phyloP scores from a whole-genome alignment of 1,139 yeast genomes.

The Casaregolazyma suthepensis region DNA sequence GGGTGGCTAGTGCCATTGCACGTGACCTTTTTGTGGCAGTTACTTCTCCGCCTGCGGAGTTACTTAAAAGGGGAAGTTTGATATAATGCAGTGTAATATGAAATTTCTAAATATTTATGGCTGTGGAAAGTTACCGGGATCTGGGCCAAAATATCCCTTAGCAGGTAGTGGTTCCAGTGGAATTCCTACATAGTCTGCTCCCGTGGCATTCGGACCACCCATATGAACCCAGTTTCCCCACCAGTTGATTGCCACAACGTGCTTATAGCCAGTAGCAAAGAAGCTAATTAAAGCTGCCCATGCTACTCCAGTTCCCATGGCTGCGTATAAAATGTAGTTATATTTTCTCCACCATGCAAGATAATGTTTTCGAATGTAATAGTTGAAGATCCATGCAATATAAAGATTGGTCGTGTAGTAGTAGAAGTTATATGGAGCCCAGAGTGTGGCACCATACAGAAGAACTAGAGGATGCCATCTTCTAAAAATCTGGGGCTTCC shows the following conservation, averaged over 20 bases:
- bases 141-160: constrained; percentile 46
- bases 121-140: constrained; percentile 15
- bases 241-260: constrained; percentile 39
- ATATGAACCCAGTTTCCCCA: constrained; percentile 49
- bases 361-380: constrained; percentile 43
- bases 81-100: not conserved
- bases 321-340: constrained; percentile 49
- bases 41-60: not conserved
- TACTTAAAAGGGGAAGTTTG: not conserved
- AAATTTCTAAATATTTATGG: not conserved
- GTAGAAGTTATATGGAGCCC: constrained; percentile 39
- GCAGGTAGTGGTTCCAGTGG: constrained; percentile 16
- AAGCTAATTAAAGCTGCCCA: constrained; percentile 45
- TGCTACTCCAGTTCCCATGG: constrained; percentile 45
- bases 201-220: constrained; percentile 39
- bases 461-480: constrained; percentile 44
- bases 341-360: constrained; percentile 41
- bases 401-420: constrained; percentile 51
- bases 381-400: constrained; percentile 46
- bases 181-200: constrained; percentile 32
- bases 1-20: constrained; percentile 15
- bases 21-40: constrained; percentile 12
- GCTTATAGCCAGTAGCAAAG: constrained; percentile 45
- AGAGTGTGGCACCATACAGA: constrained; percentile 44
- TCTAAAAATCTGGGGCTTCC: constrained; percentile 2